Base-by-base conservation (phyloP, 345 rosid genomes). In the Salix caprea region DNA sequence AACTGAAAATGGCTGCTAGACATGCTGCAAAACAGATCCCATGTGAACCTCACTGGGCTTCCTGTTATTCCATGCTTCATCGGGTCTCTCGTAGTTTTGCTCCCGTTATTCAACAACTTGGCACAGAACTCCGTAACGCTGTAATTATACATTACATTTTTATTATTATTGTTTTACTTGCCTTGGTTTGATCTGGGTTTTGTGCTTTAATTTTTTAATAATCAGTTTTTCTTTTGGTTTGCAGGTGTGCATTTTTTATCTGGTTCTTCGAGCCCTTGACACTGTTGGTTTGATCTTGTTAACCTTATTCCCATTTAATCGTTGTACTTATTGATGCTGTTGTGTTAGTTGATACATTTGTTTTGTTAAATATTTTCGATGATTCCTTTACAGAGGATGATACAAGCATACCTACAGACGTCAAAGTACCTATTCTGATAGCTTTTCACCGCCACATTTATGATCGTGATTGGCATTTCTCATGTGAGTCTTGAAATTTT, bases 201-300 rank as follows among this genome's bases (percentile, higher is more conserved):
- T 58, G 26, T 23, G 62, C 3, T 8, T 14, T 9, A 11, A 58
- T 9, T 58, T 3, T n/a, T 58, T n/a, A 9, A 2, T n/a, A 11
- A 10, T n/a, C 4, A 9, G 36, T 40, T 58, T n/a, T 66, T 62
- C 44, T 16, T 6, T 77, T 65, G 37, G 77, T 79, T 65, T 88
- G 77, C 88, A 95, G 99, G 93, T 95, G 62, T 91, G 96, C 87
- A 86, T 95, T 69, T 93, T 95, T 82, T 93, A 93, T 84, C 80
- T 95, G 90, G 96, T 95, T 84, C 97, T 93, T 69, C 92, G 97
- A 74, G 99, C 97, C 71, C 98, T 95, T 50, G 99, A 95, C 73
- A 95, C 99, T 30, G 97, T 93, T 74, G 99, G 98, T 95, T 79
- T 69, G 96, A 88, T 64, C 65, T 60, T 64, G 39, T 37, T 48